phyloP scores from a whole-genome alignment of 345 rosid species.

The Aurinia saxatilis region DNA sequence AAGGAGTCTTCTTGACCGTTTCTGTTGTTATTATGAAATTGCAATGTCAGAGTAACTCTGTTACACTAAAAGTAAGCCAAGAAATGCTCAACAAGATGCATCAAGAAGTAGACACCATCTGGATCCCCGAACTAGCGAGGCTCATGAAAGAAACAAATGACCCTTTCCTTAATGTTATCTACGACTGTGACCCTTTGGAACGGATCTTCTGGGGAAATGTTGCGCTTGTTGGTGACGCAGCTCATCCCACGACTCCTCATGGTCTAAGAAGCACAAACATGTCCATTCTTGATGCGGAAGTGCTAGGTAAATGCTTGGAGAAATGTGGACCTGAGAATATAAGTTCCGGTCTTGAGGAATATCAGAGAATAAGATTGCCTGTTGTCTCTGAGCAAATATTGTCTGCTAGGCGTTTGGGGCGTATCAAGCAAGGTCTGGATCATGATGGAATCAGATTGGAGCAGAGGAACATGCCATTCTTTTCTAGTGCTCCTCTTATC shows the following conservation, averaged over 20 bases:
- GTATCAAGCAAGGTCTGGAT: slow-evolving; percentile 58
- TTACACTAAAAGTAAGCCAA: slow-evolving; percentile 49
- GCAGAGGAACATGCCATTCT: slow-evolving; percentile 58
- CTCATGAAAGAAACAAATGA: slow-evolving; percentile 58
- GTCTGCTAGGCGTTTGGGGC: slow-evolving; percentile 46
- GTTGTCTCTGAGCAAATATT: slow-evolving; percentile 62
- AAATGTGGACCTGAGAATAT: slow-evolving; percentile 43
- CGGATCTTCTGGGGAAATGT: slow-evolving; percentile 46
- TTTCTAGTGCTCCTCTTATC: slow-evolving; percentile 31
- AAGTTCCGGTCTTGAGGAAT: slow-evolving; percentile 52
- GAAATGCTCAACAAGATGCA: slow-evolving; percentile 57
- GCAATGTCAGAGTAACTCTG: slow-evolving; percentile 51
- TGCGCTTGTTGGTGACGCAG: slow-evolving; percentile 68
- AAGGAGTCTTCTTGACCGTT: background rate
- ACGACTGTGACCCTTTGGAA: slow-evolving; percentile 61
- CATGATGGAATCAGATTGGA: slow-evolving; percentile 36
- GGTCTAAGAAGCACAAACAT: slow-evolving; percentile 81
- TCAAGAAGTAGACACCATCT: slow-evolving; percentile 52
- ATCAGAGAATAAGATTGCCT: slow-evolving; percentile 53
- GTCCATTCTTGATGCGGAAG: slow-evolving; percentile 63
- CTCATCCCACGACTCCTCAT: slow-evolving; percentile 82
- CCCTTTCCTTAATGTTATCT: slow-evolving; percentile 75
- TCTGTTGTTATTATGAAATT: too few species aligned
- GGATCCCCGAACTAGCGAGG: slow-evolving; percentile 56
- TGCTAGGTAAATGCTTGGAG: slow-evolving; percentile 56